Conservation (phyloP, 1,284 basidiomycete genomes). For the Ceratobasidium sp. region DNA sequence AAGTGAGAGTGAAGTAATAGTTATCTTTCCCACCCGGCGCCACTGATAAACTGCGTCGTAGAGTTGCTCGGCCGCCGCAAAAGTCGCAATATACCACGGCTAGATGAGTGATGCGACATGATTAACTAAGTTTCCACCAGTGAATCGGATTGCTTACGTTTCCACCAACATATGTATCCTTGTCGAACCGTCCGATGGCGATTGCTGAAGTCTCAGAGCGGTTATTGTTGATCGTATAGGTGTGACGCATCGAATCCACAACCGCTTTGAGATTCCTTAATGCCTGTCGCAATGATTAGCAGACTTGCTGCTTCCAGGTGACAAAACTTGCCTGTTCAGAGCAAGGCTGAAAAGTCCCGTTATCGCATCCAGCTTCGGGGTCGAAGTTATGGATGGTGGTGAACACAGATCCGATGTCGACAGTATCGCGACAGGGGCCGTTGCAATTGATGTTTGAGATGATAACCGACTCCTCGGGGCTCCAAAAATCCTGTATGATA, state of each 20-base stretch:
- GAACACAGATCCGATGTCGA: constrained; percentile 50
- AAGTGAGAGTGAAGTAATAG: constrained; percentile 46
- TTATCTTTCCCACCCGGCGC: constrained; percentile 39
- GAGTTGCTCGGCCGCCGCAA: constrained; percentile 51
- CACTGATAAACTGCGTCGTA: constrained; percentile 49
- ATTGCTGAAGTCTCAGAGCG: constrained; percentile 33
- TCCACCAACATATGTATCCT: constrained; percentile 50
- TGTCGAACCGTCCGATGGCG: constrained; percentile 49
- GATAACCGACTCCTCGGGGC: constrained; percentile 20
- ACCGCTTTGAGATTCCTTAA: constrained; percentile 49
- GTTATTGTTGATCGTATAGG: constrained; percentile 50
- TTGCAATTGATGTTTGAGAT: constrained; percentile 49
- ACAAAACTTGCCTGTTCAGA: constrained; percentile 37
- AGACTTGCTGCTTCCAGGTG: neutral
- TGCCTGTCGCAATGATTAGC: constrained; percentile 22
- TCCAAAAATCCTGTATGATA: constrained; percentile 35
- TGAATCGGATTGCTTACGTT: constrained; percentile 39
- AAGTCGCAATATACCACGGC: constrained; percentile 51
- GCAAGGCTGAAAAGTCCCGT: constrained; percentile 51
- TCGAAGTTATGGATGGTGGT: constrained; percentile 50
- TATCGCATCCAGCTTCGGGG: constrained; percentile 47
- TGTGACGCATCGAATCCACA: constrained; percentile 50
- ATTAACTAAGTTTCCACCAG: neutral
- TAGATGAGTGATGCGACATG: neutral
- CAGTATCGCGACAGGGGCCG: constrained; percentile 26